Conservation (phyloP, 495 filamentous ascomycete genomes). For the Aspergillus homomorphus region DNA sequence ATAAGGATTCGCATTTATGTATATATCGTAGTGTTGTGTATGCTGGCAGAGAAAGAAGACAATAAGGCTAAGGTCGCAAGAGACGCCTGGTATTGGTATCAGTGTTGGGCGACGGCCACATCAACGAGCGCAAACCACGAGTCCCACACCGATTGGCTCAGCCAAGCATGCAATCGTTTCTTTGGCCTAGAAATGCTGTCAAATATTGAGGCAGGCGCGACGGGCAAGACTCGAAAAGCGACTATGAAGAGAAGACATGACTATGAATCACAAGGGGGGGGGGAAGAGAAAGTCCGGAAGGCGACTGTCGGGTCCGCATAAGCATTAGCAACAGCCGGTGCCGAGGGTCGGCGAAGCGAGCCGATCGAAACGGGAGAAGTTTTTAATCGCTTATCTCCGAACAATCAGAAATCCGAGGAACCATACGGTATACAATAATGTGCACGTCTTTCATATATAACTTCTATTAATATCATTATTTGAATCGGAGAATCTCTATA, state of each 20-base stretch:
- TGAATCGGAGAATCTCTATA: neutral
- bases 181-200: neutral
- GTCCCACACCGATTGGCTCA: neutral
- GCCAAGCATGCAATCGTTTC: neutral
- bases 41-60: neutral
- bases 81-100: neutral
- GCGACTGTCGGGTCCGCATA: neutral
- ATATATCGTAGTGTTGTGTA: neutral
- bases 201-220: neutral
- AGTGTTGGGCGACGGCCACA: neutral
- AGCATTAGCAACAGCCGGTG: neutral
- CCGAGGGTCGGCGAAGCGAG: slow-evolving; percentile 20
- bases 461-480: neutral
- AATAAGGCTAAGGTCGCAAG: neutral
- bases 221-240: neutral
- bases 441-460: neutral
- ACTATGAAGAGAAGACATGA: neutral
- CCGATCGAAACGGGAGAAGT: slow-evolving; percentile 10
- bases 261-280: neutral
- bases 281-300: neutral
- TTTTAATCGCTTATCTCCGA: neutral
- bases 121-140: neutral
- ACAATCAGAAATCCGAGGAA: neutral
- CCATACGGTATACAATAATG: neutral
- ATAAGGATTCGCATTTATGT: neutral